Evolutionary conservation across 2,329 filamentous ascomycete genomes (phyloP).

Genomic region (Ceratocystis lukuohia): DNA sequence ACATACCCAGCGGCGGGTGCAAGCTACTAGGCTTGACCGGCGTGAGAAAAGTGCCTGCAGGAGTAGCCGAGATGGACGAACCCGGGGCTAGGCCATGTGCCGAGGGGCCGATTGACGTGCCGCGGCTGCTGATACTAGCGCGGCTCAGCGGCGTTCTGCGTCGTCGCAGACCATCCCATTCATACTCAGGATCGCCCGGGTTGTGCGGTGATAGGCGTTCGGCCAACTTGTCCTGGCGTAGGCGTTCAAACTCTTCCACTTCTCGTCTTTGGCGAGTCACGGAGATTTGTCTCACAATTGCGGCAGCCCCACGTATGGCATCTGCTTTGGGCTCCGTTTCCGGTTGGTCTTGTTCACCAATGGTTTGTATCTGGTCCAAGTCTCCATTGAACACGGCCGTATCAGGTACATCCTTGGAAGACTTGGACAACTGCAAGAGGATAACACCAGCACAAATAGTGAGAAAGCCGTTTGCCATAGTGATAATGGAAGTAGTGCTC

Average conservation of each 20-base stretch:
- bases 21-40: constrained; percentile 21
- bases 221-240: constrained; percentile 62
- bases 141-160: constrained; percentile 40
- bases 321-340: constrained; percentile 94
- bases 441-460: constrained; percentile 89
- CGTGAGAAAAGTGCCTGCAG: background rate
- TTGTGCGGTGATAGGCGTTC: constrained; percentile 65
- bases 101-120: constrained; percentile 22
- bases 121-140: constrained; percentile 15
- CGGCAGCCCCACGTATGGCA: constrained; percentile 80
- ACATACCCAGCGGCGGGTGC: constrained; percentile 79
- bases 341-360: constrained; percentile 89
- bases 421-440: constrained; percentile 90
- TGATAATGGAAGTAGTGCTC: constrained; percentile 63
- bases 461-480: constrained; percentile 84
- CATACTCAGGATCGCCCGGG: constrained; percentile 53
- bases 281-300: constrained; percentile 75
- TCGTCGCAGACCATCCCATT: constrained; percentile 84
- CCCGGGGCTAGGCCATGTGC: constrained; percentile 13
- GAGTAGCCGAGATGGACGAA: constrained; percentile 10
- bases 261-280: constrained; percentile 63
- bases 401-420: constrained; percentile 92
- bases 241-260: constrained; percentile 59
- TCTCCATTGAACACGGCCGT: constrained; percentile 84
- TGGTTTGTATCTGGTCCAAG: constrained; percentile 86